Conservation (phyloP, 2,329 filamentous ascomycete genomes). For the Simplicillium aogashimaense region DNA sequence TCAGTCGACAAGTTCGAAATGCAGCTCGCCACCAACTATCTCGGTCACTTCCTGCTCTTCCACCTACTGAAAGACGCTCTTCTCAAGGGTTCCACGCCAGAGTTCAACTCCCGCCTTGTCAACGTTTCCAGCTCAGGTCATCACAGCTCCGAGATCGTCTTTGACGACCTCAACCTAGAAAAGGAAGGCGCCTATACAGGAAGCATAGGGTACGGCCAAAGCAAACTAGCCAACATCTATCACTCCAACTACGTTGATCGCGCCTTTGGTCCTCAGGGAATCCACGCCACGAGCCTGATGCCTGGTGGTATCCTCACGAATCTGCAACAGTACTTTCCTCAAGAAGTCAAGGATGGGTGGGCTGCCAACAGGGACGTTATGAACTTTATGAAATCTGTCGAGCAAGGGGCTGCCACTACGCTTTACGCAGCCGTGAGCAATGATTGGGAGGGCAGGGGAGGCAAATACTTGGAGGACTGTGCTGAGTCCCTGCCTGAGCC, state of each 20-base stretch:
- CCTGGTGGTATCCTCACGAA: constrained; percentile 29
- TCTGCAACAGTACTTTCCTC: constrained; percentile 1
- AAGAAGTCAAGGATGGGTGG: too few relatives aligned
- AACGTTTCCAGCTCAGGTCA: constrained; percentile 31
- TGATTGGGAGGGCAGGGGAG: constrained; percentile 29
- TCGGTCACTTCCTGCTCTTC: constrained; percentile 43
- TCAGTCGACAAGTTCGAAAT: constrained; percentile 15
- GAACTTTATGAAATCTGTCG: too few relatives aligned
- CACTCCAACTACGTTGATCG: constrained; percentile 38
- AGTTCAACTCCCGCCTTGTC: constrained; percentile 33
- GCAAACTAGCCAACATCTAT: constrained; percentile 38
- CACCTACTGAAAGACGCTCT: constrained; percentile 33
- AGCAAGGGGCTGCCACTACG: constrained; percentile 34
- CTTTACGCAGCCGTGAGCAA: constrained; percentile 27
- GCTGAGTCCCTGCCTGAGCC: too few relatives aligned
- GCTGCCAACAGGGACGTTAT: too few relatives aligned
- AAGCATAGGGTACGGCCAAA: constrained; percentile 29
- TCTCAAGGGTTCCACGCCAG: constrained; percentile 23
- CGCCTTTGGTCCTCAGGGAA: constrained; percentile 25
- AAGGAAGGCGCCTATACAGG: constrained; percentile 16
- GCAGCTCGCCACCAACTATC: constrained; percentile 42
- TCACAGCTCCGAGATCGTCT: constrained; percentile 18
- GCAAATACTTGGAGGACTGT: constrained; percentile 28
- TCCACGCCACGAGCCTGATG: constrained; percentile 27
- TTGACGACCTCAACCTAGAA: constrained; percentile 23